Conservation (phyloP, 1,139 yeast genomes). For the Hyphopichia khmerensis region DNA sequence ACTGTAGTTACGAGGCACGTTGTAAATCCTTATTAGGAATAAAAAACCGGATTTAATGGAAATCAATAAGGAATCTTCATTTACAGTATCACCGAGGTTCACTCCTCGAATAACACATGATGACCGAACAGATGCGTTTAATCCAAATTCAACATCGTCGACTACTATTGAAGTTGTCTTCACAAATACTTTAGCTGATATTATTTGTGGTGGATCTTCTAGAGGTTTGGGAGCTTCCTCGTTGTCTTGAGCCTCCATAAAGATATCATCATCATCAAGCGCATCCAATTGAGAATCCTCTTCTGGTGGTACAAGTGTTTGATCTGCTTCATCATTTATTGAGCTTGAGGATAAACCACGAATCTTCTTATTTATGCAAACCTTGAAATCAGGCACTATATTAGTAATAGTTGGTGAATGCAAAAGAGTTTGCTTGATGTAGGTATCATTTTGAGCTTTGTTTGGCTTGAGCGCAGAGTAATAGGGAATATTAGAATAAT, state of each 20-base stretch:
- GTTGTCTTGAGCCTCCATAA: constrained; percentile 1
- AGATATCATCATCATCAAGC: constrained; percentile 36
- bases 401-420: constrained; percentile 36
- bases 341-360: constrained; percentile 33
- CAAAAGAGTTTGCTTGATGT: constrained; percentile 34
- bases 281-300: constrained; percentile 43
- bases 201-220: constrained; percentile 4
- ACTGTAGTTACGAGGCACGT: constrained; percentile 29
- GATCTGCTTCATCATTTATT: constrained; percentile 41
- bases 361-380: constrained; percentile 31
- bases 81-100: constrained; percentile 11
- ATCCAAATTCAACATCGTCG: constrained; percentile 30
- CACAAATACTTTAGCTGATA: constrained; percentile 24
- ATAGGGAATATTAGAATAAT: not conserved
- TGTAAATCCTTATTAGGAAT: constrained; percentile 34
- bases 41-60: constrained; percentile 44
- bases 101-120: constrained; percentile 33
- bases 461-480: not conserved
- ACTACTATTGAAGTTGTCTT: constrained; percentile 35
- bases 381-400: constrained; percentile 33
- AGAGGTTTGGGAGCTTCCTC: not conserved
- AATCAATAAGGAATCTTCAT: constrained; percentile 45
- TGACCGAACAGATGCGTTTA: constrained; percentile 38
- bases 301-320: constrained; percentile 32
- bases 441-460: constrained; percentile 6